Evolutionary conservation across 495 filamentous ascomycete species (phyloP).

Genomic region (Hypoxylon fragiforme): DNA sequence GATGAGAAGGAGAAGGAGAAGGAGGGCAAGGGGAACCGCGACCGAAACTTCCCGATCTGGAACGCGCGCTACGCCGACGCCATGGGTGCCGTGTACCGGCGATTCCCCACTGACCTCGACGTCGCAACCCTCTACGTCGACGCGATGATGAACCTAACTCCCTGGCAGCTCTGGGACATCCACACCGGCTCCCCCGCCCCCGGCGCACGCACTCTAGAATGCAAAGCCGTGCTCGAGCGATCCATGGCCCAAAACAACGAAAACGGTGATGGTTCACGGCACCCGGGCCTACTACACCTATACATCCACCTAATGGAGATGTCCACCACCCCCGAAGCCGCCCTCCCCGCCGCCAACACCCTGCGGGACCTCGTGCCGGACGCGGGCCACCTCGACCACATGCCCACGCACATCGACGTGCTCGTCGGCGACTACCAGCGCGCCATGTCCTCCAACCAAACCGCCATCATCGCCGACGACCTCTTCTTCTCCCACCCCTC

Average conservation of each 20-base stretch:
- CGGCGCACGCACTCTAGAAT: constrained; percentile 59
- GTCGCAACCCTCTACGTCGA: constrained; percentile 66
- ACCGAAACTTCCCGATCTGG: constrained; percentile 53
- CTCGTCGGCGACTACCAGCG: constrained; percentile 67
- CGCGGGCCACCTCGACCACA: constrained; percentile 71
- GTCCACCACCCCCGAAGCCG: constrained; percentile 63
- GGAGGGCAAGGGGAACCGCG: too few relatives aligned
- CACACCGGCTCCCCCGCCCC: constrained; percentile 57
- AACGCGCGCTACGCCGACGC: constrained; percentile 62
- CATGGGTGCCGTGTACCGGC: constrained; percentile 59
- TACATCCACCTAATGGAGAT: constrained; percentile 79
- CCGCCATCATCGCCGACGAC: constrained; percentile 66
- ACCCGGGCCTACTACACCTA: constrained; percentile 68
- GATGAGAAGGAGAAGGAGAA: too few relatives aligned
- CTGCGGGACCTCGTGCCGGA: constrained; percentile 67
- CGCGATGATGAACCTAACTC: constrained; percentile 69
- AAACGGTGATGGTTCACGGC: too few relatives aligned
- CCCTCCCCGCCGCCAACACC: constrained; percentile 58
- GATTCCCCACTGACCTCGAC: constrained; percentile 61
- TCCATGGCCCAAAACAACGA: constrained; percentile 49
- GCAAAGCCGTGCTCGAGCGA: constrained; percentile 57
- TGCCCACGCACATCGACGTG: constrained; percentile 71
- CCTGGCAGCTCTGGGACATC: constrained; percentile 69
- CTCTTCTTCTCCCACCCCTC: constrained; percentile 59
- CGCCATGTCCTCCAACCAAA: constrained; percentile 62